Base-by-base conservation (phyloP, 2,329 filamentous ascomycete genomes). In the Eurotiales sp. region DNA sequence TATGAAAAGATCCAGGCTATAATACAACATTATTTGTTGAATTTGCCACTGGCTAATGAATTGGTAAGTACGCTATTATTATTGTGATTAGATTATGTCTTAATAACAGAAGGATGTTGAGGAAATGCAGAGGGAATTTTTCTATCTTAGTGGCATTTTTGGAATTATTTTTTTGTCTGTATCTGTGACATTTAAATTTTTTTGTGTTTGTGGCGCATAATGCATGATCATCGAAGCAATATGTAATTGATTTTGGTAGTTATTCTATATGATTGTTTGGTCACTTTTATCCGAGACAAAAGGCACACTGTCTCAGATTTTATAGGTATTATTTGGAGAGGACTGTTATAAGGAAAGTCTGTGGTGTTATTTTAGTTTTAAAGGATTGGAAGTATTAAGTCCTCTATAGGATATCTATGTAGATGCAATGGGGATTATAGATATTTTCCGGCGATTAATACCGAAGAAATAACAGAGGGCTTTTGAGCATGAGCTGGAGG, bases 1-100 rank as follows among this genome's bases (percentile, higher is more conserved):
- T 22, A 23, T 49, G 23, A 49, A 49, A 49, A 49, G 46, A 40
- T 49, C 19, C 36, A 32, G 32, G 46, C 34, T 6, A 41, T 49
- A 17, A 25, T 34, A 40, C 21, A 49, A 15, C n/a, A 30, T 49
- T 41, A 40, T 15, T 30, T 49, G 34, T 49, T 17, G 7, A 32
- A 49, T 41, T 49, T 49, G 22, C 46, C 34, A 27, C 46, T 34
- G 32, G 43, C 32, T 46, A 34, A 36, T 19, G 27, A 46, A 46
- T 46, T 46, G 10, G 27, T 46, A 19, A 46, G 43, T 32, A 19
- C 2, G 34, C 5, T 21, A 17, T 46, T 36, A 19, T 36, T 37
- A 34, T 46, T 46, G 25, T 32, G 11, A n/a, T n/a, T n/a, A 36
- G 5, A 19, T 19, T 46, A 46, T 46, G 10, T 22, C 25, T 46